A percentile compares a stretch with the other conserved stretches of the same genome.
Evolutionary conservation across 2,329 filamentous ascomycete species (phyloP).

Genomic region (Fonsecaea pugnacius): DNA sequence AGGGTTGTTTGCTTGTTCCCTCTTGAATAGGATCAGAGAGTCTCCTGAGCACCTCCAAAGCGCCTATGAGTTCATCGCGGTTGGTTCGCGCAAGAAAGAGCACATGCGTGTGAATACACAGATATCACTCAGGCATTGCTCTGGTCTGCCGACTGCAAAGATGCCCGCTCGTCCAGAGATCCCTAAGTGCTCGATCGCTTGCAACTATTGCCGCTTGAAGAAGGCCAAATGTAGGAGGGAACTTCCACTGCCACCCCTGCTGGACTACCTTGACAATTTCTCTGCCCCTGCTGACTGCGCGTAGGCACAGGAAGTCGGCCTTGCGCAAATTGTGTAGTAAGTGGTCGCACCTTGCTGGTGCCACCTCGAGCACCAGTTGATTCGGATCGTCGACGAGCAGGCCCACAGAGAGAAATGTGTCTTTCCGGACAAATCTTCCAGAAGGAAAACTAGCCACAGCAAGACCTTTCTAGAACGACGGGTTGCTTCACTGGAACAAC

Average conservation of each 20-base stretch:
- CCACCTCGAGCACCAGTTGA: neutral
- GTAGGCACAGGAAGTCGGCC: neutral
- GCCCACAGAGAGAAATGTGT: neutral
- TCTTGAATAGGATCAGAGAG: neutral
- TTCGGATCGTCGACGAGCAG: slow-evolving; percentile 1
- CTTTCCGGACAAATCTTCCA: neutral
- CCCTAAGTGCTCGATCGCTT: neutral
- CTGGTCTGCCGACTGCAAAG: no score
- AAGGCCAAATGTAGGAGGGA: neutral
- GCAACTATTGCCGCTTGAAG: slow-evolving; percentile 1
- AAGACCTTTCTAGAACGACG: neutral
- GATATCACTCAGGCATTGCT: neutral
- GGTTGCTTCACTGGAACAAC: neutral
- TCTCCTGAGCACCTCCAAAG: neutral
- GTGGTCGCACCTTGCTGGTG: neutral
- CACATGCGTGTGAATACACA: neutral
- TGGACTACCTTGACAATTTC: neutral
- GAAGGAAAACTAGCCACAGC: neutral
- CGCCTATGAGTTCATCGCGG: neutral
- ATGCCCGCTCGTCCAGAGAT: neutral
- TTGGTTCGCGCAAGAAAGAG: neutral
- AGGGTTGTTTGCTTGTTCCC: no score
- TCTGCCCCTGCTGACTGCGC: neutral
- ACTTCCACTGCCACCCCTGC: neutral
- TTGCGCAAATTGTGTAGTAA: slow-evolving; percentile 3